Conservation (phyloP, 306 rosid genomes). For the Glycine tomentella region DNA sequence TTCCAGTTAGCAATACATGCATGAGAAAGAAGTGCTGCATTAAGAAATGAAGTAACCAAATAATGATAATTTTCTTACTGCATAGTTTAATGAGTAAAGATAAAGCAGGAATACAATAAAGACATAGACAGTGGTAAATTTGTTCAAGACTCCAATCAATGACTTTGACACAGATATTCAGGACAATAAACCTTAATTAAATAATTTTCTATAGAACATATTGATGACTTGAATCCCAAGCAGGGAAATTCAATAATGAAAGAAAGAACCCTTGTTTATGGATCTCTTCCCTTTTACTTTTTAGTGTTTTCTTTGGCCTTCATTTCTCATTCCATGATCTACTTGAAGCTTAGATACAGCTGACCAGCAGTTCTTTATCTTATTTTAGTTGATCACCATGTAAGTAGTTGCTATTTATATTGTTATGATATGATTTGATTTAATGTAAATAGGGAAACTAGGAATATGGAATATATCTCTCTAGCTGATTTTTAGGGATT, state of each 20-base stretch:
- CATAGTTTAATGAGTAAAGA: constrained; percentile 34
- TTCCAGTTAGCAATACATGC: constrained; percentile 28
- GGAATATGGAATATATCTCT: too few relatives aligned
- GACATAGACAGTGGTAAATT: background rate
- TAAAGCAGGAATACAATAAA: constrained; percentile 28
- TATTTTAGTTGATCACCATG: background rate
- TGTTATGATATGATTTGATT: too few relatives aligned
- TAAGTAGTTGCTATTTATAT: background rate
- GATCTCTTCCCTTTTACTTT: constrained; percentile 22
- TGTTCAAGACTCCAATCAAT: constrained; percentile 14
- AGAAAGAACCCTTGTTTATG: constrained; percentile 39
- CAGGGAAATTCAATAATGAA: constrained; percentile 17
- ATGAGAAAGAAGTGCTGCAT: constrained; percentile 27
- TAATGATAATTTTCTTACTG: constrained; percentile 22
- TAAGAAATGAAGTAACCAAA: constrained; percentile 38
- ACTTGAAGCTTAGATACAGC: constrained; percentile 31
- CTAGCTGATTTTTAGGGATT: too few relatives aligned
- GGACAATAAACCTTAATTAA: constrained; percentile 24
- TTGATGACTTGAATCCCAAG: constrained; percentile 33
- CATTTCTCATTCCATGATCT: constrained; percentile 9
- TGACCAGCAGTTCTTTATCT: constrained; percentile 6
- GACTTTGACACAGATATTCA: constrained; percentile 23
- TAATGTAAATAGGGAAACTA: too few relatives aligned
- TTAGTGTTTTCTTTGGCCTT: background rate
- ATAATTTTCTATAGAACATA: constrained; percentile 31